Base-by-base conservation (phyloP, 2,329 filamentous ascomycete genomes). In the Ceratocystis cacaofunesta region DNA sequence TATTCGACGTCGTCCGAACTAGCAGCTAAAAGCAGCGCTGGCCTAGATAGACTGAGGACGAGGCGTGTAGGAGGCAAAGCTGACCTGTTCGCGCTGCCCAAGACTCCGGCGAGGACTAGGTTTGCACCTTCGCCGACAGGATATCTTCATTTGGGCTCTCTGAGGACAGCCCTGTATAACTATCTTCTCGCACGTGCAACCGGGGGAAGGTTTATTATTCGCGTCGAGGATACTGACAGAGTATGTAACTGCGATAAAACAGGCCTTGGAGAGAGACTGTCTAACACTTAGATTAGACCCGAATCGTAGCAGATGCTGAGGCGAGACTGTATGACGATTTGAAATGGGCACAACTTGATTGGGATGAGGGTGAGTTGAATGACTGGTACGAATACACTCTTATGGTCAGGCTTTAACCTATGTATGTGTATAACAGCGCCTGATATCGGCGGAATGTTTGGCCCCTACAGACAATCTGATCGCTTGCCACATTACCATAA, bases 81-180 rank as follows among this genome's bases (percentile, higher is more conserved):
- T n/a, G 61, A 68, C 19, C 48, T 61, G 19, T 68, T 65, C 44
- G 67, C 69, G 73, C 77, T 83, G 17, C 82, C 84, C 32, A 75
- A 77, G 32, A 75, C 72, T 5, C 87, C 88, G 58, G 69, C 70
- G 8, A 68, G 70, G 30, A 71, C 94, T 19, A 86, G 94, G 60
- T 99, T 99, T 75, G 94, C 95, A 0, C 94, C 94, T 0, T 97
- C 94, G 1, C 94, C 94, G 0, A 99, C 94, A 0, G 94, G 94
- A 1, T 92, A 92, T 71, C 80, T 99, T 28, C 94, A 99, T 75
- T 79, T 99, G 12, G 94, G 94, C 3, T 96, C 92, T 0, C 75
- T 99, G 44, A 82, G 94, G 67, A 99, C 94, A 0, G 95, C 95
- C 0, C 76, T 99, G n/a, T 97, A 91, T 78, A 97, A 96, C 72